Base-by-base conservation (phyloP, 495 filamentous ascomycete species). In the Geoglossum glabrum region DNA sequence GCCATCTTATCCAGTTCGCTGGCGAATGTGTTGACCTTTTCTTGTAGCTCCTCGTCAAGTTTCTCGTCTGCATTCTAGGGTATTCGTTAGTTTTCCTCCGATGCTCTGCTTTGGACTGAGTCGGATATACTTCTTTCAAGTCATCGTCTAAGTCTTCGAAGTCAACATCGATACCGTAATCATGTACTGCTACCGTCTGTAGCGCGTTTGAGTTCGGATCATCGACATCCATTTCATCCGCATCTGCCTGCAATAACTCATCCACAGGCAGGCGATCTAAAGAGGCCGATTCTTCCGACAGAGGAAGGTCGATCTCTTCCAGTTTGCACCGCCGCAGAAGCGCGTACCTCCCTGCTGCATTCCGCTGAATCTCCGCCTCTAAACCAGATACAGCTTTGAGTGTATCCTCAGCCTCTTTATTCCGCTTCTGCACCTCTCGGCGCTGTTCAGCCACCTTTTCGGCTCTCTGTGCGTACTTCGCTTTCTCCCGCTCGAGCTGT, bases 101-200 rank as follows among this genome's bases (percentile, higher is more conserved):
- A 8, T 36, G 15, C 38, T 26, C 7, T 9, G 30, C 17, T 5
- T 33, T 57, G 30, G 23, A 58, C 5, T 9, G 6, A 36, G 26
- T 23, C 23, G 50, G 30, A 70, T 80, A 65, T 70, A 86, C 86
- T 65, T 84, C 79, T 69, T 85, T 86, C 13, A 95, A 73, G 19
- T 93, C 87, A 26, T 90, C 86, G 60, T 88, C 86, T 3, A 99
- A 78, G 54, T 80, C 78, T 54, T 86, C 81, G 71, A 93, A 99
- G 68, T 95, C 81, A 56, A 93, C 75, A 60, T 92, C 84, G 59
- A 99, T 95, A 55, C 93, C 93, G 65, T 95, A 92, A 67, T 95
- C 87, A 63, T 90, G 80, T 17, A 84, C 77, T 1, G 74, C 73
- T 26, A 76, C 71, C 6, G 65, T 62, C 55, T 71, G 70, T 15